Percentiles rank a stretch among this genome's conserved stretches.
Conservation (phyloP, 2,329 filamentous ascomycete genomes). For the Arthroderma sp. region DNA sequence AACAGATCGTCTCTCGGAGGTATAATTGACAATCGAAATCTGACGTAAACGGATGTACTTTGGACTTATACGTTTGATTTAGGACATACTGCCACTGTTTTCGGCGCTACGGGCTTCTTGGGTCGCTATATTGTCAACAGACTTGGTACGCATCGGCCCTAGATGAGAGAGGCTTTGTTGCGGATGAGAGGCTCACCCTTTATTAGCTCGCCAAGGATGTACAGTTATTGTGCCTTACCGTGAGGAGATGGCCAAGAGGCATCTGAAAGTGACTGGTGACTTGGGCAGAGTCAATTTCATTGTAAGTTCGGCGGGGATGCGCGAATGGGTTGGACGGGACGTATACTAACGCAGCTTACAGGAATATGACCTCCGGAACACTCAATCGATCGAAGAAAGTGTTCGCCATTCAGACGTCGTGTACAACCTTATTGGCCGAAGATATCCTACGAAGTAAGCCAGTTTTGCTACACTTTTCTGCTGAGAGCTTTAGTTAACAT, state of each 20-base stretch:
- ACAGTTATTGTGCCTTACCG: conserved; percentile 87
- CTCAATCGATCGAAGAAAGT: conserved; percentile 86
- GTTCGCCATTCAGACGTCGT: conserved; percentile 95
- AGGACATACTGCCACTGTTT: conserved; percentile 95
- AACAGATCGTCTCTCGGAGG: conserved; percentile 72
- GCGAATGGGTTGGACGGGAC: conserved; percentile 8
- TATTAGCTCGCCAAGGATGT: conserved; percentile 74
- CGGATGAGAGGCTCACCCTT: conserved; percentile 19
- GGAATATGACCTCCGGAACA: conserved; percentile 95
- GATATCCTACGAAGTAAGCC: conserved; percentile 85
- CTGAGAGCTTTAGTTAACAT: conserved; percentile 2
- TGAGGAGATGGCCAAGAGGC: conserved; percentile 95
- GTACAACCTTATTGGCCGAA: conserved; percentile 87
- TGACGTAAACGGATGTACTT: not conserved
- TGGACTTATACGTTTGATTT: conserved; percentile 10
- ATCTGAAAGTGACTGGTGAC: conserved; percentile 92
- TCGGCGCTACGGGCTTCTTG: conserved; percentile 90
- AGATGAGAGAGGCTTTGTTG: not conserved
- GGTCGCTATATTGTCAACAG: conserved; percentile 96
- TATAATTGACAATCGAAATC: conserved; percentile 30
- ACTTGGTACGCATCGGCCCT: conserved; percentile 46
- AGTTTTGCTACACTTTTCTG: conserved; percentile 18
- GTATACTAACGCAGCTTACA: conserved; percentile 21
- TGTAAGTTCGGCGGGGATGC: conserved; percentile 33
- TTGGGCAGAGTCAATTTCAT: conserved; percentile 80